phyloP scores from a whole-genome alignment of 768 basidiomycete species.

The Kwoniella botswanensis region DNA sequence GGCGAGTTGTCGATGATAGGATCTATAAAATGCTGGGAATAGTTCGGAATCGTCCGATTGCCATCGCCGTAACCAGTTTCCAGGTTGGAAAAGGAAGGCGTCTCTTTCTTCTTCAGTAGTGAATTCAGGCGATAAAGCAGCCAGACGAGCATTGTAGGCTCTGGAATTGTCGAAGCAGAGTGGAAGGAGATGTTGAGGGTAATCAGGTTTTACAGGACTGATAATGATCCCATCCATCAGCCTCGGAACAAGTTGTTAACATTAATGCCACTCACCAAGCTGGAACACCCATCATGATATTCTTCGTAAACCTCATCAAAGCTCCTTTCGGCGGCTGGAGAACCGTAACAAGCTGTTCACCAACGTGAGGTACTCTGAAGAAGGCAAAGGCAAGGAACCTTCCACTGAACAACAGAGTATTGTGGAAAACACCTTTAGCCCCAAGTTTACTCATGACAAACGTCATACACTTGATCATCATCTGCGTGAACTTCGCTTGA shows the following conservation, averaged over 20 bases:
- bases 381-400: constrained; percentile 61
- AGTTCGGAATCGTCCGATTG: constrained; percentile 62
- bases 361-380: constrained; percentile 61
- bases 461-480: constrained; percentile 56
- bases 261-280: constrained; percentile 25
- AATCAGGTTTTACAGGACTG: constrained; percentile 31
- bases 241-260: not conserved
- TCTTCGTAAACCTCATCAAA: constrained; percentile 56
- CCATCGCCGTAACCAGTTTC: constrained; percentile 61
- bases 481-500: constrained; percentile 48
- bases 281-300: constrained; percentile 29
- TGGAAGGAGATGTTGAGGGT: constrained; percentile 53
- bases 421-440: constrained; percentile 62
- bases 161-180: constrained; percentile 56
- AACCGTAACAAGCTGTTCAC: constrained; percentile 59
- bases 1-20: constrained; percentile 61
- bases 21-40: constrained; percentile 61
- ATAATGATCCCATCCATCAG: not conserved
- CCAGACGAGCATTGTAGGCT: constrained; percentile 49
- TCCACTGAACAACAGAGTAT: constrained; percentile 61
- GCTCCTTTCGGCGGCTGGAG: constrained; percentile 58
- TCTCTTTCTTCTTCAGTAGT: constrained; percentile 44
- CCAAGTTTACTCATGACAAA: constrained; percentile 61
- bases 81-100: constrained; percentile 57
- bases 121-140: constrained; percentile 40